phyloP scores from a whole-genome alignment of 306 rosid species.

The Castanopsis chinensis region DNA sequence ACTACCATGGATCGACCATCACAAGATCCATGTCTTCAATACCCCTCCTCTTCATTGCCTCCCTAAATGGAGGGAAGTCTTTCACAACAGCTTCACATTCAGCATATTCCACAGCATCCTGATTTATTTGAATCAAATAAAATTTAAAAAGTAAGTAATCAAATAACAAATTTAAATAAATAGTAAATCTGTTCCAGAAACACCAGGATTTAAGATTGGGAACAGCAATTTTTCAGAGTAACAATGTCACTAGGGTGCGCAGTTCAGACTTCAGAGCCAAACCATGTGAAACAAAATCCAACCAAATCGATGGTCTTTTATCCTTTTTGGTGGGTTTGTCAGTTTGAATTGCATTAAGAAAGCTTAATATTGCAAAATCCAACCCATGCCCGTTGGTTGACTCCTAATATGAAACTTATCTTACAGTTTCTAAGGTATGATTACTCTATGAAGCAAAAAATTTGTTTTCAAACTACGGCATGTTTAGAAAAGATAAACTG shows the following conservation, averaged over 20 bases:
- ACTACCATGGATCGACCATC: conserved; percentile 92
- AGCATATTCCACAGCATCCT: conserved; percentile 93
- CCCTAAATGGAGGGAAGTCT: conserved; percentile 80
- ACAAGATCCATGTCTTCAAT: conserved; percentile 94
- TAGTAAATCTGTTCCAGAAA: background rate
- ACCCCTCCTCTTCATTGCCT: conserved; percentile 96
- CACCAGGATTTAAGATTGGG: background rate
- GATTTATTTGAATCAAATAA: conserved; percentile 1
- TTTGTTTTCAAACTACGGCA: background rate
- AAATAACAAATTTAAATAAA: background rate
- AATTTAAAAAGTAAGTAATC: background rate
- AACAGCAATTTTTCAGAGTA: background rate
- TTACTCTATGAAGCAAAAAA: background rate
- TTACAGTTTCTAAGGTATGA: background rate
- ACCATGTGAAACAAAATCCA: background rate
- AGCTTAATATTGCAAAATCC: background rate
- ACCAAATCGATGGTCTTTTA: background rate
- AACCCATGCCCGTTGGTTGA: background rate
- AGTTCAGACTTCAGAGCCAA: background rate
- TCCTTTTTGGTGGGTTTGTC: background rate
- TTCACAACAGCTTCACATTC: conserved; percentile 93
- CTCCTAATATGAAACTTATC: background rate
- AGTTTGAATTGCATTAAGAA: background rate
- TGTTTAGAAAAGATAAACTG: background rate
- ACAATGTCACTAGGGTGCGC: background rate